These are phyloP conservation scores for Dioscorea cayenensis DNA, from an alignment of 116 monocot species.

Conservation along the genomic window DNA sequence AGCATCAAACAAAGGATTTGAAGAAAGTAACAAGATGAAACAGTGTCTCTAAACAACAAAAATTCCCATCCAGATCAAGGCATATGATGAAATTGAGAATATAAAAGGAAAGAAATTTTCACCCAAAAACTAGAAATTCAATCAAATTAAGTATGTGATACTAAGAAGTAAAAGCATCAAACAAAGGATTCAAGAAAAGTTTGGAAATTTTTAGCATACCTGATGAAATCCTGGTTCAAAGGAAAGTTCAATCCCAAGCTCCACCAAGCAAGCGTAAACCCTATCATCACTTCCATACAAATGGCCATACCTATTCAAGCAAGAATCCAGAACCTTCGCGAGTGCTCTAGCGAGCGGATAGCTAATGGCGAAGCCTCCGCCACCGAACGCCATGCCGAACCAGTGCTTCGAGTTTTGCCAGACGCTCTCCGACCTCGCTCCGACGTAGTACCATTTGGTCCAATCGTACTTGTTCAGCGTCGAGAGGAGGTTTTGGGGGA, in stretches of 20 bases:
- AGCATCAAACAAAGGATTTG: no score
- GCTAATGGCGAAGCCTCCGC: slow-evolving; percentile 62
- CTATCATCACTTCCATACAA: slow-evolving; percentile 66
- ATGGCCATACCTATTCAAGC: slow-evolving; percentile 55
- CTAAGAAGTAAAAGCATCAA: no score
- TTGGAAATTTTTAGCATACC: slow-evolving; percentile 11
- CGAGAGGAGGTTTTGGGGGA: slow-evolving; percentile 37
- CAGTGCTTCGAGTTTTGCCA: slow-evolving; percentile 44
- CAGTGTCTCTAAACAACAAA: no score
- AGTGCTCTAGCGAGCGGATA: slow-evolving; percentile 47
- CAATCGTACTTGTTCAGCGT: slow-evolving; percentile 53
- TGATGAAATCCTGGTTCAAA: slow-evolving; percentile 68
- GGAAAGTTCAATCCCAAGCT: slow-evolving; percentile 57
- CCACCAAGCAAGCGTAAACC: slow-evolving; percentile 48
- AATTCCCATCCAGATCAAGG: no score
- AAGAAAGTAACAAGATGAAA: no score
- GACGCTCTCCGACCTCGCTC: slow-evolving; percentile 45
- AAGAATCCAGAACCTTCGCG: slow-evolving; percentile 51
- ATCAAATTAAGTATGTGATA: no score
- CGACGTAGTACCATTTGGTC: slow-evolving; percentile 46
- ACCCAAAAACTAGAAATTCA: no score
- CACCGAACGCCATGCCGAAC: slow-evolving; percentile 71
- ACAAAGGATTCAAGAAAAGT: neutral
- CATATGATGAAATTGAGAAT: no score
- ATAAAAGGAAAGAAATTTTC: no score